These are phyloP conservation scores for Alternaria sp. DNA, from an alignment of 2,329 filamentous ascomycete genomes.

Conservation along the genomic window DNA sequence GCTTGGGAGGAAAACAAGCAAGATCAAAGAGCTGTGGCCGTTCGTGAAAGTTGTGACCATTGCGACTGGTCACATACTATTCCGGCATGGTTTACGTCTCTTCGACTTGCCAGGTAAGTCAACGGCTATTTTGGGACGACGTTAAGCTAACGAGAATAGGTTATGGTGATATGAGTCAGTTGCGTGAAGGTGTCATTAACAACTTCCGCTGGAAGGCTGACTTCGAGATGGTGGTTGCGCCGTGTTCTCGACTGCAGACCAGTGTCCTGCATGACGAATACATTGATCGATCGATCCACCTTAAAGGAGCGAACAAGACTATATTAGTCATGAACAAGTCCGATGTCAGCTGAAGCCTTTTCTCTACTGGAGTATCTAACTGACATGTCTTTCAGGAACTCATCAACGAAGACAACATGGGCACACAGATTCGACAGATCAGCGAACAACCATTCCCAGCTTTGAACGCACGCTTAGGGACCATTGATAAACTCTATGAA, in stretches of 20 bases:
- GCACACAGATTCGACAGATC: not conserved
- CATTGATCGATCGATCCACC: slow-evolving; percentile 9
- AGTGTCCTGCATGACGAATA: slow-evolving; percentile 5
- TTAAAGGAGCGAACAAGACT: slow-evolving; percentile 9
- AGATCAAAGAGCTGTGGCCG: slow-evolving; percentile 6
- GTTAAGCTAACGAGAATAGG: slow-evolving; percentile 3
- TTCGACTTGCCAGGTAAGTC: slow-evolving; percentile 22
- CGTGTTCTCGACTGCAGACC: slow-evolving; percentile 1
- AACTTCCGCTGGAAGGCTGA: slow-evolving; percentile 11
- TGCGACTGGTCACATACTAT: slow-evolving; percentile 14
- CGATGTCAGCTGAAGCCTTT: slow-evolving; percentile 10
- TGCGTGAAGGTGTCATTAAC: slow-evolving; percentile 15
- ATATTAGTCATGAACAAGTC: slow-evolving; percentile 16
- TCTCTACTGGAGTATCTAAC: not conserved
- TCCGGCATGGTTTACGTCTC: slow-evolving; percentile 8
- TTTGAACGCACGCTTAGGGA: not conserved
- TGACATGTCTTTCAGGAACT: not conserved
- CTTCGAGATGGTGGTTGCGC: slow-evolving; percentile 19
- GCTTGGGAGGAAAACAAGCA: not conserved
- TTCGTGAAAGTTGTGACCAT: slow-evolving; percentile 13
- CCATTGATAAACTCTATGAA: not conserved
- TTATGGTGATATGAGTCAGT: slow-evolving; percentile 20
- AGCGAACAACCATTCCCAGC: slow-evolving; percentile 3
- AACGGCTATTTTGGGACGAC: not conserved
- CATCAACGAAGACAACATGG: not conserved